Percentiles rank a stretch among this genome's conserved stretches.
These are phyloP conservation scores for Fragilaria radians DNA, from an alignment of 108 stramenopile genomes.

Conservation along the genomic window DNA sequence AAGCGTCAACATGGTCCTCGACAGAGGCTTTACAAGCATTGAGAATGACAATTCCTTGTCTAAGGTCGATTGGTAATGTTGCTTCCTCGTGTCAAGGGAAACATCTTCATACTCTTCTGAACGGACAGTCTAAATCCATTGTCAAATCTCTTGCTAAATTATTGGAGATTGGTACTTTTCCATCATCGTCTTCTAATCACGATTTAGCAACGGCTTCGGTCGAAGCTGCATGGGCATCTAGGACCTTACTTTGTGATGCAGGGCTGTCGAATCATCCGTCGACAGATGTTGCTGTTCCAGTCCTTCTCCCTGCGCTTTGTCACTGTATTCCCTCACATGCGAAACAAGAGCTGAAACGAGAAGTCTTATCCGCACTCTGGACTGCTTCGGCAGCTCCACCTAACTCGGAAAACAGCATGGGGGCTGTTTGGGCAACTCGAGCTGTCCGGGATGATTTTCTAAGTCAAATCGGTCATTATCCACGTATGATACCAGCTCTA, in stretches of 20 bases:
- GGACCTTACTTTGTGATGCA: constrained; percentile 8
- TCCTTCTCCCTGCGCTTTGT: constrained; percentile 5
- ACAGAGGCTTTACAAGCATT: background rate
- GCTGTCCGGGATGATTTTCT: constrained; percentile 9
- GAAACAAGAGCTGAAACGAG: constrained; percentile 8
- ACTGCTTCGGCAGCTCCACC: constrained; percentile 13
- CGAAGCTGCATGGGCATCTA: constrained; percentile 13
- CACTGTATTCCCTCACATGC: background rate
- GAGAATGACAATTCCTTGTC: constrained; percentile 9
- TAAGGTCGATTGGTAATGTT: constrained; percentile 12
- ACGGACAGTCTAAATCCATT: background rate
- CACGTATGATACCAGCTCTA: background rate
- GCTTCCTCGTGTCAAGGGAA: constrained; percentile 10
- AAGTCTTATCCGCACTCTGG: constrained; percentile 7
- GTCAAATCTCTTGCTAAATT: background rate
- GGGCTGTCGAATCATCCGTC: constrained; percentile 10
- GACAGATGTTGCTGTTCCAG: constrained; percentile 3
- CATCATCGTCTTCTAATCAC: background rate
- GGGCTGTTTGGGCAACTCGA: background rate
- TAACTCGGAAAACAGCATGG: background rate
- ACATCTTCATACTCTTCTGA: background rate
- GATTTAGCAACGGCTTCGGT: constrained; percentile 3
- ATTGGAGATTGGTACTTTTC: background rate
- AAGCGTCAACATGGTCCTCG: background rate
- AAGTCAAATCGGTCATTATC: background rate